phyloP scores from a whole-genome alignment of 2,329 filamentous ascomycete genomes.

The Cladosporium oxysporum region DNA sequence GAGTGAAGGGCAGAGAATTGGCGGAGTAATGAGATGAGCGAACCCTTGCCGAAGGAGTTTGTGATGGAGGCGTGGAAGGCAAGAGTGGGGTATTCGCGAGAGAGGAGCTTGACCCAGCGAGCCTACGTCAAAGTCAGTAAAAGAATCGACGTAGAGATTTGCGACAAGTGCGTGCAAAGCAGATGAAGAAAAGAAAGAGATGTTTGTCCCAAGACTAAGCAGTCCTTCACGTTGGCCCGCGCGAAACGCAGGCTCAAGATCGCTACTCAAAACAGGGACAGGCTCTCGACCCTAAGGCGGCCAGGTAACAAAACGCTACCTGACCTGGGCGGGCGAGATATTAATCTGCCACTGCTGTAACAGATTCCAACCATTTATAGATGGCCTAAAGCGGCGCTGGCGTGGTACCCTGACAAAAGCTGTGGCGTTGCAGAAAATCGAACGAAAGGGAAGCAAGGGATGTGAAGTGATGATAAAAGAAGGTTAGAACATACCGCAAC shows the following conservation, averaged over 20 bases:
- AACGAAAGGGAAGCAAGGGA: conserved; percentile 29
- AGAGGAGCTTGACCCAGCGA: conserved; percentile 85
- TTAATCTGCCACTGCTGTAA: conserved; percentile 99
- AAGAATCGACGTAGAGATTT: neutral
- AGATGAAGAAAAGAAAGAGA: conserved; percentile 36
- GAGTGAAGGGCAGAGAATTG: conserved; percentile 91
- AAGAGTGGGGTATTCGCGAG: conserved; percentile 88
- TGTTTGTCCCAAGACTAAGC: conserved; percentile 99
- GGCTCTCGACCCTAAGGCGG: conserved; percentile 69
- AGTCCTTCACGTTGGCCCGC: conserved; percentile 82
- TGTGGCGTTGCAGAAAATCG: conserved; percentile 56
- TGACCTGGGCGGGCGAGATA: conserved; percentile 68
- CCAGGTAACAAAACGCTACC: conserved; percentile 82
- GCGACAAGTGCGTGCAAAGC: neutral
- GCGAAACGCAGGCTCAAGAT: conserved; percentile 62
- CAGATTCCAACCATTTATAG: conserved; percentile 78
- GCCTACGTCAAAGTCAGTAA: conserved; percentile 59
- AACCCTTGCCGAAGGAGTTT: conserved; percentile 96
- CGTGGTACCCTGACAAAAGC: conserved; percentile 89
- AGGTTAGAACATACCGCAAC: conserved; percentile 78
- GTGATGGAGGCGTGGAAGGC: conserved; percentile 94
- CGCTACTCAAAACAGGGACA: conserved; percentile 99
- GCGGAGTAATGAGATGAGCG: conserved; percentile 83
- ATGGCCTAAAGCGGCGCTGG: conserved; percentile 51
- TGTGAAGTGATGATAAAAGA: conserved; percentile 21